Evolutionary conservation across 192 early-diverging fungal genomes (phyloP).

Genomic region (Backusella luteola): DNA sequence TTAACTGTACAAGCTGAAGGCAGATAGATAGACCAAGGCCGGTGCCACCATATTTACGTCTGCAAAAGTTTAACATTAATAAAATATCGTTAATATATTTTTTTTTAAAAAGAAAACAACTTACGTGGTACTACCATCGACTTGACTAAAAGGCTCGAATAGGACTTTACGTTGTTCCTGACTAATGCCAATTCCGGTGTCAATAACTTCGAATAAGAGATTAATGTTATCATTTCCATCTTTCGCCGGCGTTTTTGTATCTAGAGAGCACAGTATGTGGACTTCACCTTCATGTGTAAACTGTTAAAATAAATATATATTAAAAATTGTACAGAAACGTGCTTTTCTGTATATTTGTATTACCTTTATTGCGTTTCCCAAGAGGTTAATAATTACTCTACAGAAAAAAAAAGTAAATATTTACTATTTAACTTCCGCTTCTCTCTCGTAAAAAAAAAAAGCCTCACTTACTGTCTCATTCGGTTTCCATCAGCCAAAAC

Average conservation of each 20-base stretch:
- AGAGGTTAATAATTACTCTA: slow-evolving; percentile 65
- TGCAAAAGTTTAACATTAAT: background rate
- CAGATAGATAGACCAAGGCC: slow-evolving; percentile 63
- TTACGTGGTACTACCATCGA: slow-evolving; percentile 60
- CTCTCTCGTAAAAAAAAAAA: background rate
- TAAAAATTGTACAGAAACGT: background rate
- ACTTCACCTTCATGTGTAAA: slow-evolving; percentile 60
- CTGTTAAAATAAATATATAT: background rate
- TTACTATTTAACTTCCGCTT: background rate
- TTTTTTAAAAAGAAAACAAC: slow-evolving; percentile 7
- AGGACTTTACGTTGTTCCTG: slow-evolving; percentile 44
- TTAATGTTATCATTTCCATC: slow-evolving; percentile 19
- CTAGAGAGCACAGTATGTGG: slow-evolving; percentile 43
- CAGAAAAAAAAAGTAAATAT: background rate
- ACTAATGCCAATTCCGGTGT: slow-evolving; percentile 60
- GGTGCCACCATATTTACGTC: slow-evolving; percentile 62
- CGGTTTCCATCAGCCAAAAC: slow-evolving; percentile 68
- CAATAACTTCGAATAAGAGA: slow-evolving; percentile 41
- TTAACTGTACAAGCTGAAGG: slow-evolving; percentile 57
- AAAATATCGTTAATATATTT: background rate
- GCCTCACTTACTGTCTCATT: slow-evolving; percentile 49
- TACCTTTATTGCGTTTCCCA: slow-evolving; percentile 70
- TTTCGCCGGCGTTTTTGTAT: background rate
- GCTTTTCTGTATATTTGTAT: slow-evolving; percentile 3
- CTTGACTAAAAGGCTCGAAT: slow-evolving; percentile 65